These are phyloP conservation scores for Hortaea werneckii DNA, from an alignment of 2,329 filamentous ascomycete genomes.

Conservation along the genomic window DNA sequence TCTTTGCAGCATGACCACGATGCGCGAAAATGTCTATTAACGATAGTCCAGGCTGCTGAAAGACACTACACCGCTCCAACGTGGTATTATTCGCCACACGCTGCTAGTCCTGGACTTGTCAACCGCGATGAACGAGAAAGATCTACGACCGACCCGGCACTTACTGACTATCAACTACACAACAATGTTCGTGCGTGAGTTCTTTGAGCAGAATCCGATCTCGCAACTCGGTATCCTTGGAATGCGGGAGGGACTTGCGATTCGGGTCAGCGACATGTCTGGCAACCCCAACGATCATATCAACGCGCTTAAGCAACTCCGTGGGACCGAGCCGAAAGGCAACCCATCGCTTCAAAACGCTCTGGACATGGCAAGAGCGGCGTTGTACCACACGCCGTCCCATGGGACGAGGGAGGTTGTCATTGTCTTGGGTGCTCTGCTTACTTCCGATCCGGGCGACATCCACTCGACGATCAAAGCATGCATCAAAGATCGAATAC, in stretches of 20 bases:
- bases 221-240: slow-evolving; percentile 87
- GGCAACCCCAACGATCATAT: slow-evolving; percentile 88
- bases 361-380: slow-evolving; percentile 85
- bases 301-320: slow-evolving; percentile 54
- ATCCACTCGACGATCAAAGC: slow-evolving; percentile 80
- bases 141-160: slow-evolving; percentile 80
- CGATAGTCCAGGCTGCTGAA: slow-evolving; percentile 56
- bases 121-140: slow-evolving; percentile 89
- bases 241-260: slow-evolving; percentile 83
- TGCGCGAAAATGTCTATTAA: neutral
- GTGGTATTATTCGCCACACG: slow-evolving; percentile 94
- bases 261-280: slow-evolving; percentile 77
- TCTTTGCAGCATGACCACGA: neutral
- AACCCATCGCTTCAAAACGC: slow-evolving; percentile 70
- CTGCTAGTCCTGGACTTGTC: slow-evolving; percentile 87
- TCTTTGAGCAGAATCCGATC: slow-evolving; percentile 97
- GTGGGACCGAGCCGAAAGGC: slow-evolving; percentile 37
- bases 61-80: slow-evolving; percentile 89
- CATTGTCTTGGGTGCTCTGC: slow-evolving; percentile 79
- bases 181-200: slow-evolving; percentile 81
- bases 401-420: slow-evolving; percentile 91
- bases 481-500: slow-evolving; percentile 72
- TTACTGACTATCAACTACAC: slow-evolving; percentile 73
- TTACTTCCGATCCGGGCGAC: slow-evolving; percentile 86
- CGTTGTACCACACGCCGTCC: slow-evolving; percentile 82